Evolutionary conservation across 805 yeast genomes (phyloP), one percentile per base, ranked within the genome.

Genomic region (Lachancea cidri): DNA sequence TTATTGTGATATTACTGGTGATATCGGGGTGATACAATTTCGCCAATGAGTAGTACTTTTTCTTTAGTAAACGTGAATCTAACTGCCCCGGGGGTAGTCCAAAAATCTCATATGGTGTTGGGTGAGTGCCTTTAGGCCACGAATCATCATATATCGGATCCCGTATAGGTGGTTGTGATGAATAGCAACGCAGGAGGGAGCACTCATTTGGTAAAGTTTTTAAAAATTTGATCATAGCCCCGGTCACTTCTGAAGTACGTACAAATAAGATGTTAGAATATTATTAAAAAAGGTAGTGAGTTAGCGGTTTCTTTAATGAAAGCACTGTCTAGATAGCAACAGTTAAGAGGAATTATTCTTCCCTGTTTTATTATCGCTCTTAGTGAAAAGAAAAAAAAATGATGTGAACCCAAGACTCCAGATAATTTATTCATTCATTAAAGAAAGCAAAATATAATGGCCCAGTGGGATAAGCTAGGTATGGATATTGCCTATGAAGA

Each of bases 21-120:
- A 73, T 57, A 55, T 88, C 97, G 0, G 97, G 96, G 57, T 88
- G 96, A 52, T 88, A 88, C 7, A 79, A 55, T 58, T 83, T 85
- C 8, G 88, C 88, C 35, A 77, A 65, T 39, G 74, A 68, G 49
- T 73, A 76, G 53, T 81, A 83, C 34, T 72, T 71, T 18, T 63
- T 47, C 45, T 76, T 76, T 37, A 81, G 61, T 22, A 58, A 47
- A 8, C 52, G 59, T 37, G 58, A 58, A 41, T 72, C 71, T 33
- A 72, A 60, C 17, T 57, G 57, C 1, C 52, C 50, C 0, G 60
- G 57, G 2, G 58, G 47, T 18, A 77, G 54, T 3, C 73, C 72
- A 42, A 87, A 74, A 3, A 87, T 70, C 25, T 85, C 86, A 52
- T 82, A 81, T 0, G 96, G 95, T 0, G 81, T 64, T 0, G 94